Conservation (phyloP, 345 rosid species). For the Linum lewisii region DNA sequence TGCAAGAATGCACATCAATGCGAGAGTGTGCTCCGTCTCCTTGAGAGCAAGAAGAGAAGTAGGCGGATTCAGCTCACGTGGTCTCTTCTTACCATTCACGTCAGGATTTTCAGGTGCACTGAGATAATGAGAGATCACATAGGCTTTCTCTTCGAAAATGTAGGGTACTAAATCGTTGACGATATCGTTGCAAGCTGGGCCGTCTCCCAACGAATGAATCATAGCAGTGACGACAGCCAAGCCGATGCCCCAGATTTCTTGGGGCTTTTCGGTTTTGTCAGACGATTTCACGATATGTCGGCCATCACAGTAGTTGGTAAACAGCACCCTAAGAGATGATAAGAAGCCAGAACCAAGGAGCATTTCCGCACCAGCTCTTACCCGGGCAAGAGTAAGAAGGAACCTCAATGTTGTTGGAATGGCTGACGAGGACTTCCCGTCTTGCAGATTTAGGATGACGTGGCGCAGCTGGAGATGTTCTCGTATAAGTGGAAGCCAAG, state of each 20-base stretch:
- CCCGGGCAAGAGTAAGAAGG: constrained; percentile 66
- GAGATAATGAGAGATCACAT: constrained; percentile 55
- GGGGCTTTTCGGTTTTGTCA: constrained; percentile 46
- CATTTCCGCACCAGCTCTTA: constrained; percentile 79
- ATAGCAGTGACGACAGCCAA: constrained; percentile 72
- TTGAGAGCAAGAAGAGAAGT: constrained; percentile 58
- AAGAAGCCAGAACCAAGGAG: constrained; percentile 65
- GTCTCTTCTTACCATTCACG: constrained; percentile 56
- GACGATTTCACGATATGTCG: constrained; percentile 19
- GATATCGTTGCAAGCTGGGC: constrained; percentile 32
- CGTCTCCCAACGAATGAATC: constrained; percentile 59
- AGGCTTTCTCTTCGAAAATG: constrained; percentile 61
- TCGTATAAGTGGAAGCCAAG: constrained; percentile 79
- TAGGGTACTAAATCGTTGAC: constrained; percentile 55
- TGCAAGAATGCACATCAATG: constrained; percentile 66
- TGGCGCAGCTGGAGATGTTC: constrained; percentile 56
- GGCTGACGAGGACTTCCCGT: constrained; percentile 34
- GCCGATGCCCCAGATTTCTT: constrained; percentile 68
- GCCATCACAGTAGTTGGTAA: constrained; percentile 39
- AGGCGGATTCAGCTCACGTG: constrained; percentile 42
- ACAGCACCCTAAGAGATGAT: constrained; percentile 50
- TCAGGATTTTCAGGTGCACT: constrained; percentile 60
- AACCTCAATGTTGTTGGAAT: constrained; percentile 51
- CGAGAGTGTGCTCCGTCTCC: constrained; percentile 79
- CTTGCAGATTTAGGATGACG: constrained; percentile 57